Conservation (phyloP, 306 rosid genomes). For the Prosopis cineraria region DNA sequence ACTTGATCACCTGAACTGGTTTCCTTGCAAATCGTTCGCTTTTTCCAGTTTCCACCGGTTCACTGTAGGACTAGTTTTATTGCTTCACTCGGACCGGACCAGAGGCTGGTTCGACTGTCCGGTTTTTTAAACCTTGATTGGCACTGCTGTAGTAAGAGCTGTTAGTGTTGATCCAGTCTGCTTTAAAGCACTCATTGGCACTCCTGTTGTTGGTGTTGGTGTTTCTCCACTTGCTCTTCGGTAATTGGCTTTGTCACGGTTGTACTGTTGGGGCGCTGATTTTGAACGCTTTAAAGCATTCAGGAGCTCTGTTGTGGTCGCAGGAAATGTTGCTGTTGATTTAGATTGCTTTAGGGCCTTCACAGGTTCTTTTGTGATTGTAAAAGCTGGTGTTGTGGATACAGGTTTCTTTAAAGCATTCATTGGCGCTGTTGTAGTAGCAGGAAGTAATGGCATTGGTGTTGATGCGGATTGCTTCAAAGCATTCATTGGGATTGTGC, state of each 20-base stretch:
- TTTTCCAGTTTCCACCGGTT: no score
- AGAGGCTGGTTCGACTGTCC: no score
- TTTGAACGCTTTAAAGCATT: background rate
- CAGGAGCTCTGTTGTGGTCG: background rate
- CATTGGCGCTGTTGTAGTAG: background rate
- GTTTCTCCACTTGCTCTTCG: background rate
- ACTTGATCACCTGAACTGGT: no score
- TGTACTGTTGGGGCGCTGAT: background rate
- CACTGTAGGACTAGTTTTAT: no score
- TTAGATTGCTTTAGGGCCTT: background rate
- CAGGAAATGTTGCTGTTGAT: background rate
- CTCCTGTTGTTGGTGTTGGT: background rate
- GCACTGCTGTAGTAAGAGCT: background rate
- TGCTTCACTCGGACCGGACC: no score
- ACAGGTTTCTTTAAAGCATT: background rate
- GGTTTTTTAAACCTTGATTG: no score
- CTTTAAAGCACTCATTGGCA: background rate
- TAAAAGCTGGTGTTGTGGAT: background rate
- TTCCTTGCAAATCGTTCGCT: no score
- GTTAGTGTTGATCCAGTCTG: background rate
- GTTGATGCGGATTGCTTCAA: constrained; percentile 49
- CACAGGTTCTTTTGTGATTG: background rate
- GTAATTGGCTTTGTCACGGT: background rate
- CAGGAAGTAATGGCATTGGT: background rate
- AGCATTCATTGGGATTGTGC: constrained; percentile 49